Conservation (phyloP, 1,139 yeast species). For the Candida labiduridarum region DNA sequence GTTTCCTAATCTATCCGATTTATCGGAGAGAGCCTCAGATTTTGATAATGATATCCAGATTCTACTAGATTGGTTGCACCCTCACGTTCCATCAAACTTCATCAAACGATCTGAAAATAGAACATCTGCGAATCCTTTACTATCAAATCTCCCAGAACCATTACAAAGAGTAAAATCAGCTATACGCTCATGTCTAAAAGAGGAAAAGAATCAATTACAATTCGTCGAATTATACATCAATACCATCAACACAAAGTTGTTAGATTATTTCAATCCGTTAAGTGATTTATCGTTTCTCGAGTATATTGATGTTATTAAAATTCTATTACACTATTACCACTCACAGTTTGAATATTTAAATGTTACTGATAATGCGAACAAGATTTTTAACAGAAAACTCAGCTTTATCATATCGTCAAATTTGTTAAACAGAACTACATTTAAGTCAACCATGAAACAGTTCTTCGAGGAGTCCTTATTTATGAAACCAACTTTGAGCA, state of each 20-base stretch:
- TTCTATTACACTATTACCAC: conserved; percentile 21
- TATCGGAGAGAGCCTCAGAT: conserved; percentile 26
- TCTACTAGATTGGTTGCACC: conserved; percentile 42
- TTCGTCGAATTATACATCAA: conserved; percentile 40
- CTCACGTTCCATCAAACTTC: conserved; percentile 26
- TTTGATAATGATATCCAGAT: conserved; percentile 46
- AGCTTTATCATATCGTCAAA: conserved; percentile 27
- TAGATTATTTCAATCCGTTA: conserved; percentile 14
- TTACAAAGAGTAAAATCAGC: conserved; percentile 41
- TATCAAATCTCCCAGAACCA: conserved; percentile 25
- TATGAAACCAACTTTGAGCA: conserved; percentile 6
- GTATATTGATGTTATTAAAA: conserved; percentile 18
- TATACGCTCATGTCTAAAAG: conserved; percentile 40
- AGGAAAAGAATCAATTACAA: conserved; percentile 34
- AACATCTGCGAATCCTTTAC: conserved; percentile 7
- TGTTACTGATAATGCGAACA: conserved; percentile 21
- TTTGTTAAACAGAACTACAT: conserved; percentile 11
- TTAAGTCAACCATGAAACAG: conserved; percentile 11
- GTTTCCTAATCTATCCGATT: conserved; percentile 24
- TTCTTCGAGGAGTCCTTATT: conserved; percentile 14
- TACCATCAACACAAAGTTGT: conserved; percentile 25
- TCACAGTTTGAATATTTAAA: conserved; percentile 21
- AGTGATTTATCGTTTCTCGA: conserved; percentile 17
- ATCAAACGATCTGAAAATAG: background rate
- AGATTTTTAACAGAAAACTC: conserved; percentile 28